phyloP scores from a whole-genome alignment of 768 basidiomycete genomes.

The Boletus rubescentipes region DNA sequence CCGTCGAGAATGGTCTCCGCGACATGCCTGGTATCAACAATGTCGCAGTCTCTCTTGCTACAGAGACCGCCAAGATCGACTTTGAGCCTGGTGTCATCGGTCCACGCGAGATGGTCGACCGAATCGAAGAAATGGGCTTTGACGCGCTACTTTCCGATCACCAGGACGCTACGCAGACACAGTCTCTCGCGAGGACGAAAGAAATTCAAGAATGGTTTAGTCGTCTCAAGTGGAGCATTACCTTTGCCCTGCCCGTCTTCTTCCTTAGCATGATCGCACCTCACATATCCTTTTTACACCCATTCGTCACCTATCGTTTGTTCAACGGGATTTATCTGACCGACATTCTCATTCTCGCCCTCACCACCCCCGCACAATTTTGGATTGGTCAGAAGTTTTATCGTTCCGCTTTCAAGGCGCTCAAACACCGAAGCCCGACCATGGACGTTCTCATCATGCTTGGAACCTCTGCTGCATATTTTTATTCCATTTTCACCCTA shows the following conservation, averaged over 20 bases:
- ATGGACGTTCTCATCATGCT: slow-evolving; percentile 99
- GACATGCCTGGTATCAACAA: slow-evolving; percentile 70
- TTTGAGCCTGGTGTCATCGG: slow-evolving; percentile 75
- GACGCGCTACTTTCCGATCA: slow-evolving; percentile 84
- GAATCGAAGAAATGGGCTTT: slow-evolving; percentile 86
- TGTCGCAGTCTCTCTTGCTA: slow-evolving; percentile 73
- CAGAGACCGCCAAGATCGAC: slow-evolving; percentile 70
- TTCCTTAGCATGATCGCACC: slow-evolving; percentile 85
- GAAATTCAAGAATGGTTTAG: slow-evolving; percentile 89
- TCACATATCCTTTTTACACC: slow-evolving; percentile 57
- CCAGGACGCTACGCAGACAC: slow-evolving; percentile 78
- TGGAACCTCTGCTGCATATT: slow-evolving; percentile 91
- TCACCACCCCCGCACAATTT: slow-evolving; percentile 92
- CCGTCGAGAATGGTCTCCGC: slow-evolving; percentile 69
- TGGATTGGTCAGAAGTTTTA: slow-evolving; percentile 91
- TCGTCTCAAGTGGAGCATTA: slow-evolving; percentile 70
- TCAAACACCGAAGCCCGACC: slow-evolving; percentile 86
- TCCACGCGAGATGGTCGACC: slow-evolving; percentile 85
- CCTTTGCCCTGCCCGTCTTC: slow-evolving; percentile 93
- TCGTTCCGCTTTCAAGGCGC: slow-evolving; percentile 83
- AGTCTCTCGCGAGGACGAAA: slow-evolving; percentile 82
- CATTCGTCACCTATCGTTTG: slow-evolving; percentile 50
- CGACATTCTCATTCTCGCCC: slow-evolving; percentile 68
- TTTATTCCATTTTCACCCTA: slow-evolving; percentile 80
- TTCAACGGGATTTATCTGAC: slow-evolving; percentile 75